Percentiles rank a stretch among this genome's conserved stretches.
Evolutionary conservation across 2,329 filamentous ascomycete species (phyloP).

Genomic region (Colletotrichum camelliae): DNA sequence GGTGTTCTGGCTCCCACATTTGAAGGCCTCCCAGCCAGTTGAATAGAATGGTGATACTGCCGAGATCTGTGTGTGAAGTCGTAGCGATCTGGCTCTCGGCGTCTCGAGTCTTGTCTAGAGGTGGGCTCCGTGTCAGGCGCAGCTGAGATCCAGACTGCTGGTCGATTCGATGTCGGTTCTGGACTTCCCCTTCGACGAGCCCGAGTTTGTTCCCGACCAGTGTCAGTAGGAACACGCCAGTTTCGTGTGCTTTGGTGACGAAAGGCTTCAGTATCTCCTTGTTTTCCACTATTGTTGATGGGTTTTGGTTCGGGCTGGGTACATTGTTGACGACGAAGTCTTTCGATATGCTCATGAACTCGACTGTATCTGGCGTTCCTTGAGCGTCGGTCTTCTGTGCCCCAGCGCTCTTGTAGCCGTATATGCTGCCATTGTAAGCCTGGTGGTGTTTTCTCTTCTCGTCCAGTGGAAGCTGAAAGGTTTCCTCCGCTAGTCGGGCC

Average conservation of each 20-base stretch:
- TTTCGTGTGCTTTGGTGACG: background rate
- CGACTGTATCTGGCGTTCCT: background rate
- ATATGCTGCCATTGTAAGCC: background rate
- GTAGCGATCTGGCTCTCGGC: background rate
- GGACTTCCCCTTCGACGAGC: background rate
- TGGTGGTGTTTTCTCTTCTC: background rate
- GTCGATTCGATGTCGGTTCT: background rate
- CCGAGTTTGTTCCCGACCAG: background rate
- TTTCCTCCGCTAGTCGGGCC: background rate
- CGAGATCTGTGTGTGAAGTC: background rate
- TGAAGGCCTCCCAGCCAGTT: background rate
- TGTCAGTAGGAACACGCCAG: background rate
- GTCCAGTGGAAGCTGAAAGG: background rate
- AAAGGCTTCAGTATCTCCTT: background rate
- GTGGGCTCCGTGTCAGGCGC: background rate
- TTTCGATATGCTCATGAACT: background rate
- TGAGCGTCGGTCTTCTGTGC: background rate
- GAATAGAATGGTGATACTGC: background rate
- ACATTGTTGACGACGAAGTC: background rate
- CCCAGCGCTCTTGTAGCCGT: background rate
- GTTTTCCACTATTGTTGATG: background rate
- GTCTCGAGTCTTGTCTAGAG: background rate
- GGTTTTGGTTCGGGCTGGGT: background rate
- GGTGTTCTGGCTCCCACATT: background rate
- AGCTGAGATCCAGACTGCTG: background rate